Evolutionary conservation across 2,329 filamentous ascomycete genomes (phyloP).

Genomic region (Delphinella strobiligena): DNA sequence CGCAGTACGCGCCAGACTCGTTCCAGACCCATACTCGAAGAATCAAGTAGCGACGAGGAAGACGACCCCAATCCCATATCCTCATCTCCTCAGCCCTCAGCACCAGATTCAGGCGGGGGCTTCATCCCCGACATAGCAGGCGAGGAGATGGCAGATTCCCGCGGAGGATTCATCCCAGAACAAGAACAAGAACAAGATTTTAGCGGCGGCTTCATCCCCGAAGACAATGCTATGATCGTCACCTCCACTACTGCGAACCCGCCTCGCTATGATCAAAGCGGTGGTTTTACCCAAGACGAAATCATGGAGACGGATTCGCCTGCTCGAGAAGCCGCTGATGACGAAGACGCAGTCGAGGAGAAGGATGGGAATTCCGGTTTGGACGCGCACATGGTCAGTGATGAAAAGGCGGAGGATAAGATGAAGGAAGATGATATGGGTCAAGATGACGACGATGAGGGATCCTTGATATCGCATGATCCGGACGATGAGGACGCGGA

Average conservation of each 20-base stretch:
- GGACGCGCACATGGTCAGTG: no score
- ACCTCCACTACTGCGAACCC: not conserved
- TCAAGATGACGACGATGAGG: slow-evolving; percentile 29
- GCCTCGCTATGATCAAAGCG: slow-evolving; percentile 1
- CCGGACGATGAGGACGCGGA: slow-evolving; percentile 55
- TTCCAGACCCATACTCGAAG: no score
- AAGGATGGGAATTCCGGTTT: no score
- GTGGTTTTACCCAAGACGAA: slow-evolving; percentile 5
- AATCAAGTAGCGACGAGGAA: no score
- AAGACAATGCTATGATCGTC: slow-evolving; percentile 11
- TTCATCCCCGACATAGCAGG: slow-evolving; percentile 12
- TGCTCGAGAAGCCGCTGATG: not conserved
- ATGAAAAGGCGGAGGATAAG: no score
- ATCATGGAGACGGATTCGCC: no score
- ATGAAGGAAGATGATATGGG: slow-evolving; percentile 4
- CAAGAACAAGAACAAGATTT: slow-evolving; percentile 4
- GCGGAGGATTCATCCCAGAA: slow-evolving; percentile 12
- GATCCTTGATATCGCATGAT: slow-evolving; percentile 47
- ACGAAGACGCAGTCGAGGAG: not conserved
- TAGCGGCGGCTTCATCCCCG: slow-evolving; percentile 14
- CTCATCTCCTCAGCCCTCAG: no score
- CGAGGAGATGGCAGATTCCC: no score
- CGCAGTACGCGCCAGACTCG: no score
- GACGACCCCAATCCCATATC: slow-evolving; percentile 12
- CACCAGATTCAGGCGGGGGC: slow-evolving; percentile 16